Evolutionary conservation across 2,329 filamentous ascomycete species (phyloP), one percentile per base, ranked within the genome.

Genomic region (Penicillium capsulatum): DNA sequence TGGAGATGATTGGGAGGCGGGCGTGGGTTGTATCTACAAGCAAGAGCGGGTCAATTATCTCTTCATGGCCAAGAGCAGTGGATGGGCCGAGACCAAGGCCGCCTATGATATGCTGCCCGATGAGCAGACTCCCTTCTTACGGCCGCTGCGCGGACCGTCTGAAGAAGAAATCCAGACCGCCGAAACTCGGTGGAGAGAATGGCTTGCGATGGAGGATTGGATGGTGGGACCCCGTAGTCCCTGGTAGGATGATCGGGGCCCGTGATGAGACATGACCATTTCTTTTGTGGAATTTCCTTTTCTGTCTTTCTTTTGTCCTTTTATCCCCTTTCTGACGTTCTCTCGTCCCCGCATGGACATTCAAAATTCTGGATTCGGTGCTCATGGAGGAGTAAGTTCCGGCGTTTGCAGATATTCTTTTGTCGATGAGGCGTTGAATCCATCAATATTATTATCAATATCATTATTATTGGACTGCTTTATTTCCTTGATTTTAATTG

Each of bases 121-220:
- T 40, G 88, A 97, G 69, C 83, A 79, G 6, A 77, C 94, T 0
- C 92, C 91, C 0, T 97, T 94, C 62, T 70, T 97, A 51, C 80
- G 81, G 48, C 89, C 91, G 8, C 69, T 96, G 13, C 81, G 84
- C 47, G 79, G 81, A 38, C 81, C 84, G 2, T 79, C 78, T 8
- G 81, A 91, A 59, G 78, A 80, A 29, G 92, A 97, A 68, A 84
- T 97, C 46, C 76, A 84, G 38, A 76, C 71, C 13, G 90, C 90
- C 0, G 91, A 97, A 66, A 76, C 77, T 38, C 80, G 76, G 43
- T 98, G 92, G 92, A 94, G 88, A 61, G 83, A 91, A 59, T 97
- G 91, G 91, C 68, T 96, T 26, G 86, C 87, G 5, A 94, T 96
- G 87, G 88, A 95, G 65, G 91, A 96, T 65, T 97, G 91, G 91